These are phyloP conservation scores for Cladophialophora immunda DNA, from an alignment of 2,329 filamentous ascomycete species.

Conservation along the genomic window DNA sequence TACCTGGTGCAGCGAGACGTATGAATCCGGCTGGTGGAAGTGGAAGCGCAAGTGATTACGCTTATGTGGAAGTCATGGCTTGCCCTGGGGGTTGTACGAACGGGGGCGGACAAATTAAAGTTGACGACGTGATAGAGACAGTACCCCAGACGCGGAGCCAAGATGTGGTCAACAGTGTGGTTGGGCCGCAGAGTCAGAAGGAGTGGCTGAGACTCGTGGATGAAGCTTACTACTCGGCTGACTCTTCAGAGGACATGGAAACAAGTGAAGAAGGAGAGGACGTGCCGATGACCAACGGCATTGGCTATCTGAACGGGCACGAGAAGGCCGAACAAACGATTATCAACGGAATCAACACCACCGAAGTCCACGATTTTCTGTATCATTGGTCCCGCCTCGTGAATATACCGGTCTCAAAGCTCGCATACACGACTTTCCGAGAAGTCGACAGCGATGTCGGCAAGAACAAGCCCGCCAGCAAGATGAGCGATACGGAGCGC, in stretches of 20 bases:
- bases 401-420: slow-evolving; percentile 72
- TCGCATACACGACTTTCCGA: slow-evolving; percentile 87
- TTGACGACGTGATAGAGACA: slow-evolving; percentile 71
- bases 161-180: slow-evolving; percentile 23
- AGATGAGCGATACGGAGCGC: slow-evolving; percentile 74
- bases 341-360: slow-evolving; percentile 70
- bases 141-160: slow-evolving; percentile 41
- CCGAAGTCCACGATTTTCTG: slow-evolving; percentile 72
- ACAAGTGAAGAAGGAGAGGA: slow-evolving; percentile 43
- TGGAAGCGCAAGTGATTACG: slow-evolving; percentile 68
- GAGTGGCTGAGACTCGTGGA: slow-evolving; percentile 83
- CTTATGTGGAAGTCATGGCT: slow-evolving; percentile 99
- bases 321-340: slow-evolving; percentile 47
- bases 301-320: slow-evolving; percentile 43
- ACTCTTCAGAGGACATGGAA: slow-evolving; percentile 61
- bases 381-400: slow-evolving; percentile 79
- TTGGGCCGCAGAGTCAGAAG: slow-evolving; percentile 76
- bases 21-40: slow-evolving; percentile 44
- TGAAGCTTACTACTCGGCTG: slow-evolving; percentile 87
- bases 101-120: slow-evolving; percentile 93
- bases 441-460: slow-evolving; percentile 96
- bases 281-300: slow-evolving; percentile 39
- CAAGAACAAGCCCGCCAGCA: slow-evolving; percentile 62
- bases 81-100: slow-evolving; percentile 99
- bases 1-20: slow-evolving; percentile 76